Percentiles rank a stretch among this genome's conserved stretches.
Conservation (phyloP, 176 grass and related monocot genomes). For the Elaeis guineensis region DNA sequence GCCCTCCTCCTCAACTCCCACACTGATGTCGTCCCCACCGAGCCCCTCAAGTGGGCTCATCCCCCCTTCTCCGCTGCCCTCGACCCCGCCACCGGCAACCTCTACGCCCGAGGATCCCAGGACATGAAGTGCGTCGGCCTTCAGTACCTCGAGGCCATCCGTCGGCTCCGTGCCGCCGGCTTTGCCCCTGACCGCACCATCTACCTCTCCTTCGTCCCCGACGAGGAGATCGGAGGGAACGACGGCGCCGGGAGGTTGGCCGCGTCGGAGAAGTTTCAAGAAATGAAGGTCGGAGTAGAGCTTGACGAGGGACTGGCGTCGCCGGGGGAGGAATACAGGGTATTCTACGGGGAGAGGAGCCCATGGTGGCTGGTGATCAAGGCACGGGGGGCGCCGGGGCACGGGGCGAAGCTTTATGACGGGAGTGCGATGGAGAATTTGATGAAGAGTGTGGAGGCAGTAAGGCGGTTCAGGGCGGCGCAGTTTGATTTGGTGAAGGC, state of each 20-base stretch:
- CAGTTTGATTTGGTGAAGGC: slow-evolving; percentile 94
- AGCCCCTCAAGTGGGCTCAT: slow-evolving; percentile 80
- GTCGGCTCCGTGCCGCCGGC: slow-evolving; percentile 31
- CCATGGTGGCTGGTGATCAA: slow-evolving; percentile 81
- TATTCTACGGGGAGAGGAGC: slow-evolving; percentile 85
- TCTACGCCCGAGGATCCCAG: slow-evolving; percentile 89
- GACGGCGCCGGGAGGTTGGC: slow-evolving; percentile 42
- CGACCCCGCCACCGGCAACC: slow-evolving; percentile 41
- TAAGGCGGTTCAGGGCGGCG: slow-evolving; percentile 63
- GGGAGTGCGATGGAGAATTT: slow-evolving; percentile 94
- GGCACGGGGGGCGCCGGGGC: slow-evolving; percentile 63
- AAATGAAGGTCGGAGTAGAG: slow-evolving; percentile 63
- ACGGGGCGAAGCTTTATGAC: slow-evolving; percentile 86
- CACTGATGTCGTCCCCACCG: slow-evolving; percentile 88
- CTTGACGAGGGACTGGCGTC: slow-evolving; percentile 90
- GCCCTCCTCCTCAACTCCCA: slow-evolving; percentile 86
- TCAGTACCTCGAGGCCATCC: slow-evolving; percentile 97
- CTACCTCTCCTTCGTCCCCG: slow-evolving; percentile 83
- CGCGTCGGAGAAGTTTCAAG: slow-evolving; percentile 50
- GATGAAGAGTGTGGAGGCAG: slow-evolving; percentile 83
- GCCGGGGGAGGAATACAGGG: slow-evolving; percentile 49
- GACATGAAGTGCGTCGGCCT: slow-evolving; percentile 99
- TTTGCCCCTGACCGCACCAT: slow-evolving; percentile 68
- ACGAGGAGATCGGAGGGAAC: slow-evolving; percentile 83
- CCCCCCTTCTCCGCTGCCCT: slow-evolving; percentile 73